Conservation (phyloP, 768 basidiomycete species). For the Tulasnella sp. region DNA sequence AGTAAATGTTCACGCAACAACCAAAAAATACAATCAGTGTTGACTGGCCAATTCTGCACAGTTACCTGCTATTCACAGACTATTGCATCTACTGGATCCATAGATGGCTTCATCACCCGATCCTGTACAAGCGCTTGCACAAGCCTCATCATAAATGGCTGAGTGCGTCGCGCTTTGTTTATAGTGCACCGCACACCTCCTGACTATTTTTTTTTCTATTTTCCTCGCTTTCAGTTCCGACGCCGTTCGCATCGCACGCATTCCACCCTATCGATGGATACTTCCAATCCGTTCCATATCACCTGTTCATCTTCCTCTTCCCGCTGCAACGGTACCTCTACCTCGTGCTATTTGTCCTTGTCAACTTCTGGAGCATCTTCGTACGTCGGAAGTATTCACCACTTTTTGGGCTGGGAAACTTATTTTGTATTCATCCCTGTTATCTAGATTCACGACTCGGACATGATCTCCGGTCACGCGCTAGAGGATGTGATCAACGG, state of each 20-base stretch:
- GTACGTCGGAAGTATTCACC: conserved; percentile 35
- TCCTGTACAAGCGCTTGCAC: conserved; percentile 81
- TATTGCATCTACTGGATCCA: conserved; percentile 97
- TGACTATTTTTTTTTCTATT: not conserved
- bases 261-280: conserved; percentile 97
- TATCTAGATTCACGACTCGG: conserved; percentile 87
- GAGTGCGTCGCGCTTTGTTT: conserved; percentile 42
- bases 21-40: conserved; percentile 11
- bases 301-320: conserved; percentile 81
- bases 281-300: conserved; percentile 88
- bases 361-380: conserved; percentile 91
- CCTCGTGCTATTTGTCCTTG: conserved; percentile 75
- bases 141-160: conserved; percentile 99
- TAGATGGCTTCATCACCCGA: conserved; percentile 73
- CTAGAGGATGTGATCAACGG: conserved; percentile 90
- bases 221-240: conserved; percentile 55
- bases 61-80: conserved; percentile 82
- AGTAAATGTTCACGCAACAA: conserved; percentile 24
- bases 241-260: conserved; percentile 93
- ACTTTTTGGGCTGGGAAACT: not conserved
- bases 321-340: conserved; percentile 81
- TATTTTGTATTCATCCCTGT: not conserved
- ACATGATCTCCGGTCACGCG: conserved; percentile 90
- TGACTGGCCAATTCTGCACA: conserved; percentile 25
- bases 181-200: not conserved